Base-by-base conservation (phyloP, 2,329 filamentous ascomycete species). In the Periconia sp. region DNA sequence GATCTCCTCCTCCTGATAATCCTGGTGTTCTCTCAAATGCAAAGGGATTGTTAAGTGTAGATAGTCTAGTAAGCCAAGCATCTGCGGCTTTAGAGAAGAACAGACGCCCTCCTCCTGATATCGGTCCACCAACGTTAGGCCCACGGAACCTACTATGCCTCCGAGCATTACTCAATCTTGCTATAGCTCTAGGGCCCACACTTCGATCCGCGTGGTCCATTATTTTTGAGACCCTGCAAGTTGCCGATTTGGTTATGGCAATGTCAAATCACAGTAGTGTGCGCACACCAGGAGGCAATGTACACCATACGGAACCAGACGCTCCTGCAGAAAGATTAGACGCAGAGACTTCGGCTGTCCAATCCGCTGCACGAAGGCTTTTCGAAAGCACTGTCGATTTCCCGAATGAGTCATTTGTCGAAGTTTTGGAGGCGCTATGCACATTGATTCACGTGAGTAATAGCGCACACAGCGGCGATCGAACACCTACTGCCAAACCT, bases 311-410 rank as follows among this genome's bases (percentile, higher is more conserved):
- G 10, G 65, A 66, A 30, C 40, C 50, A 7, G 63, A 66, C 4
- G 34, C 47, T 9, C 48, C 55, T 8, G 38, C 48, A n/a, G 69
- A 71, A 33, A 68, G 63, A 33, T 51, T 97, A 57, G 84, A 83
- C 25, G 78, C 82, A 0, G 94, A 99, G 65, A 87, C 96, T 19
- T 83, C 87, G 46, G 89, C 94, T 22, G 92, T 97, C 0, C 89
- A 96, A 67, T 86, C 87, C 5, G 94, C 94, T 3, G 90, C 91
- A 1, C 84, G 85, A 1, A 84, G 94, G 50, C 77, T 99, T 13
- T 85, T 97, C 44, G 94, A 97, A 65, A 96, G 91, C 69, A 97
- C 92, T 0, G 79, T 87, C 12, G 92, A 96, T 56, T 97, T 95
- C 59, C 89, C 91, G 0, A 91, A 92, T 52, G 79, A 84, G 12